phyloP scores from a whole-genome alignment of 2,329 filamentous ascomycete genomes.

The Xenosphaeropsis pyriputrescens region DNA sequence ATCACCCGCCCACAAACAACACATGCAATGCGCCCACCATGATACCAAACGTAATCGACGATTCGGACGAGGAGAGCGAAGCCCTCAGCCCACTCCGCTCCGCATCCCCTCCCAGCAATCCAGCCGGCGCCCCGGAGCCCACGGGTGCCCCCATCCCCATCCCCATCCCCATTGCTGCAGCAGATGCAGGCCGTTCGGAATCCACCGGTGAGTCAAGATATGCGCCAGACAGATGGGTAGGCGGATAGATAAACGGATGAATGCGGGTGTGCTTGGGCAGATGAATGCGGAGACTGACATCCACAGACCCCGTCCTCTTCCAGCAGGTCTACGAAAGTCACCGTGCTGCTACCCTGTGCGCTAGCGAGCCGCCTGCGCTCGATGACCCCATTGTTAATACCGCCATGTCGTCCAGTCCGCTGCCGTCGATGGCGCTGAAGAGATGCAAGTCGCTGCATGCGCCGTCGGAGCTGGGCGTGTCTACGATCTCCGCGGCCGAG shows the following conservation, averaged over 20 bases:
- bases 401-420: slow-evolving; percentile 1
- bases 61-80: slow-evolving; percentile 17
- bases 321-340: slow-evolving; percentile 1
- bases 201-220: slow-evolving; percentile 1
- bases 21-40: slow-evolving; percentile 5
- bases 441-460: slow-evolving; percentile 2
- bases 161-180: background rate
- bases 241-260: background rate
- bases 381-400: slow-evolving; percentile 3
- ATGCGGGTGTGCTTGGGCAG: too few relatives aligned
- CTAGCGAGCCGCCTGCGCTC: background rate
- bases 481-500: background rate
- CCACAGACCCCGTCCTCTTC: slow-evolving; percentile 2
- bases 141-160: background rate
- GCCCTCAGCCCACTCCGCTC: slow-evolving; percentile 1
- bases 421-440: background rate
- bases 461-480: slow-evolving; percentile 1
- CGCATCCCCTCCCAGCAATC: background rate
- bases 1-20: too few relatives aligned
- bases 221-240: background rate
- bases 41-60: slow-evolving; percentile 17
- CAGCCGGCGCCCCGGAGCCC: background rate
- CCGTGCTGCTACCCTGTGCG: background rate
- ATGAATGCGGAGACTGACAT: too few relatives aligned
- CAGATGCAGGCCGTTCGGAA: background rate